Base-by-base conservation (phyloP, 306 rosid species). In the Hippophae rhamnoides region DNA sequence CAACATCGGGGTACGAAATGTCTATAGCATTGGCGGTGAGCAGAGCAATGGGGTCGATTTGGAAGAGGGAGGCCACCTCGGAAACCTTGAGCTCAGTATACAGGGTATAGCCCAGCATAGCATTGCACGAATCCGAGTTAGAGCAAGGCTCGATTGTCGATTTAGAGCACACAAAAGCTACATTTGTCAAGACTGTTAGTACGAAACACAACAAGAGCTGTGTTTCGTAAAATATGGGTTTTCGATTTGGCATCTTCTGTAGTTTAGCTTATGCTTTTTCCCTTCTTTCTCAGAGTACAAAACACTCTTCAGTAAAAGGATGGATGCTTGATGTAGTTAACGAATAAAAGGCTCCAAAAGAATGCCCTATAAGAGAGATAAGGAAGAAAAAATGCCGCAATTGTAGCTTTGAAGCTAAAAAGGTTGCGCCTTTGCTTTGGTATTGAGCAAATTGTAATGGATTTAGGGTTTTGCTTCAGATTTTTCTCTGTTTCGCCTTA, bases 101-200 rank as follows among this genome's bases (percentile, higher is more conserved):
- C 26, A 93, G 85, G 0, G 86, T 93, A 90, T 93, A 93, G 12
- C 97, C 99, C 4, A 88, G 80, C 2, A 93, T 54, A 5, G 99
- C 86, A 63, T 82, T 86, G 80, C 99, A 93, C 0, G 85, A 76
- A 63, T 93, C 90, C 3, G 86, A 75, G 94, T 84, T 93, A 0
- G 94, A 65, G 67, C 99, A 93, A n/a, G 99, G 97, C 75, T 93
- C 99, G 47, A 93, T 93, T 8, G 97, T 93, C 49, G 99, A 93
- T 73, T 93, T 93, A 0, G 80, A 77, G 75, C 65, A 60, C 52
- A 72, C 77, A 13, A 10, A 55, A 14, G 67, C 64, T 65, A 60
- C 82, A 56, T 69, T 76, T 63, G 27, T 14, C 7, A 74, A 23
- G 18, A 62, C 65, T 2, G 50, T 47, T 2, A 68, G 62, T 3